Conservation (phyloP, 306 rosid genomes). For the Lathyrus oleraceus region DNA sequence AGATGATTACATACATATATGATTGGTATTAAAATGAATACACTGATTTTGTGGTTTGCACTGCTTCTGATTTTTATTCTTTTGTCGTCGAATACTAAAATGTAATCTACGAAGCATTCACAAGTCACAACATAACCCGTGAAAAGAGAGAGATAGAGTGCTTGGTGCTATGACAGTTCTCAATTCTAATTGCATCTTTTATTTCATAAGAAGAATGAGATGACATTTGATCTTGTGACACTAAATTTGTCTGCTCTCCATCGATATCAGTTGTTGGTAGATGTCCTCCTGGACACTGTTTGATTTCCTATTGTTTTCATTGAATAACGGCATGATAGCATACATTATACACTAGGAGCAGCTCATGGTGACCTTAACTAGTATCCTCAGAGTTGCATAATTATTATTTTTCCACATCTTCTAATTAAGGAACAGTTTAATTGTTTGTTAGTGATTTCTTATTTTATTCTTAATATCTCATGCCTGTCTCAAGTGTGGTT, state of each 20-base stretch:
- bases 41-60: neutral
- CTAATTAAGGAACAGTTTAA: slow-evolving; percentile 5
- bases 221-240: neutral
- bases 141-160: neutral
- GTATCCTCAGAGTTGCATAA: neutral
- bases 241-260: slow-evolving; percentile 4
- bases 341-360: neutral
- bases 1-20: neutral
- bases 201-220: neutral
- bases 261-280: neutral
- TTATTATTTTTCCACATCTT: neutral
- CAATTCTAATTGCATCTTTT: neutral
- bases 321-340: slow-evolving; percentile 1
- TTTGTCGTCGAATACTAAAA: neutral
- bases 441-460: neutral
- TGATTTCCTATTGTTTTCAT: neutral
- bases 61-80: neutral
- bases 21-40: neutral
- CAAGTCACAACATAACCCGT: neutral
- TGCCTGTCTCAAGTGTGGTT: neutral
- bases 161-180: neutral
- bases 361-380: slow-evolving; percentile 3
- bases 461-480: neutral
- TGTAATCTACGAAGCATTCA: neutral
- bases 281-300: neutral